A percentile compares a stretch with the other conserved stretches of the same genome.
Conservation (phyloP, 2,329 filamentous ascomycete genomes). For the Stylonectria norvegica region DNA sequence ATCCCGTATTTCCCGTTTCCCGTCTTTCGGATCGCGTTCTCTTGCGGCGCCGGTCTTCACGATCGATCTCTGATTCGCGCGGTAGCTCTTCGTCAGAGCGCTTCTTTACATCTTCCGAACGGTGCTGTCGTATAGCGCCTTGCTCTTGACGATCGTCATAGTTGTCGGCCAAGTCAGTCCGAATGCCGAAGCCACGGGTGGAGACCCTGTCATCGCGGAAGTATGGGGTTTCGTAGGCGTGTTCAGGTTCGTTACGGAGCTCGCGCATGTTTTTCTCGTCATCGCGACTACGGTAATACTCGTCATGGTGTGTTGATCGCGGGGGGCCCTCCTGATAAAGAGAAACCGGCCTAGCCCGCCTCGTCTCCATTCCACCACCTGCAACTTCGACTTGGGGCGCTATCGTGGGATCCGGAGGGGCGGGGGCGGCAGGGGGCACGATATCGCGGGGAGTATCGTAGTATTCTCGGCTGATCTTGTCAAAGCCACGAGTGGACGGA, state of each 20-base stretch:
- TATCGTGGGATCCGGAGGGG: constrained; percentile 34
- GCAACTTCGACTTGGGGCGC: constrained; percentile 18
- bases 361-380: constrained; percentile 16
- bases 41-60: constrained; percentile 28
- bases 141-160: constrained; percentile 44
- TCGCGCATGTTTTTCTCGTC: constrained; percentile 45
- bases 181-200: constrained; percentile 51
- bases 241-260: constrained; percentile 38
- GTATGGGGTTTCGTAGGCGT: constrained; percentile 27
- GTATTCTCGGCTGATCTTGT: constrained; percentile 56
- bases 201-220: constrained; percentile 47
- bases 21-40: constrained; percentile 24
- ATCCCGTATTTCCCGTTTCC: constrained; percentile 30
- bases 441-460: constrained; percentile 44
- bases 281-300: constrained; percentile 48
- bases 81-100: constrained; percentile 31
- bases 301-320: constrained; percentile 43
- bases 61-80: constrained; percentile 28
- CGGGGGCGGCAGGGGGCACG: constrained; percentile 43
- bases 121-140: no score
- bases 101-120: constrained; percentile 28
- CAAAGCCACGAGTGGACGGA: constrained; percentile 66
- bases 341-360: constrained; percentile 45
- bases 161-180: constrained; percentile 37
- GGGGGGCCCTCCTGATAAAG: constrained; percentile 50